Base-by-base conservation (phyloP, 75 land plant genomes). In the Pinus tabuliformis region DNA sequence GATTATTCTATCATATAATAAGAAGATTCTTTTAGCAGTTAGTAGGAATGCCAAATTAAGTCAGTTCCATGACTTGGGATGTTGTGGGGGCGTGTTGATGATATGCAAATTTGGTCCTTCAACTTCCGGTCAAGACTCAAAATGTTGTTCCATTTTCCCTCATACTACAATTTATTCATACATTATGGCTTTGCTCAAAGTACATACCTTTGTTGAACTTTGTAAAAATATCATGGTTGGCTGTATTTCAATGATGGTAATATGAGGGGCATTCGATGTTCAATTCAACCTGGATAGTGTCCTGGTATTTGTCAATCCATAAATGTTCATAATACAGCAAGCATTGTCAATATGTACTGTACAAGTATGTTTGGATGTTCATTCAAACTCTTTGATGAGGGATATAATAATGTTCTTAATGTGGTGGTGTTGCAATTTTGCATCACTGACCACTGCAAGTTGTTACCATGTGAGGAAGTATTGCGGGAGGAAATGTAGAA, bases 11-110 rank as follows among this genome's bases (percentile, higher is more conserved):
- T 9, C 21, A n/a, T 68, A 68, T 22, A 68, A 64, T 64, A 64
- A 64, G 68, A 64, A 68, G 72, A 68, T 68, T 68, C 72, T 68
- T 68, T 68, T 42, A 68, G 72, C 49, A 45, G n/a, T 68, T 20
- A 66, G 71, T 37, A 39, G 72, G 39, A 21, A 21, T 42, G 52
- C 52, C 26, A 42, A 39, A 16, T 42, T 39, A 12, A 21, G 45
- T 68, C 72, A 68, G 21, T 42, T 68, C 49, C 72, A 8, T 68
- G 42, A 17, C 20, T 45, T 68, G 45, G 72, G 3, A 68, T 42
- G 52, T 42, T 36, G 49, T 39, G 49, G 72, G 52, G 3, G 3
- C 22, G 12, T 11, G 9, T 20, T 8, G 54, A 39, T 42, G 42
- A 1, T 8, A 42, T n/a, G 15, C 17, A 64, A 68, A 20, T n/a